Evolutionary conservation across 257 asterid genomes (phyloP).

Genomic region (Fraxinus cuspidata): DNA sequence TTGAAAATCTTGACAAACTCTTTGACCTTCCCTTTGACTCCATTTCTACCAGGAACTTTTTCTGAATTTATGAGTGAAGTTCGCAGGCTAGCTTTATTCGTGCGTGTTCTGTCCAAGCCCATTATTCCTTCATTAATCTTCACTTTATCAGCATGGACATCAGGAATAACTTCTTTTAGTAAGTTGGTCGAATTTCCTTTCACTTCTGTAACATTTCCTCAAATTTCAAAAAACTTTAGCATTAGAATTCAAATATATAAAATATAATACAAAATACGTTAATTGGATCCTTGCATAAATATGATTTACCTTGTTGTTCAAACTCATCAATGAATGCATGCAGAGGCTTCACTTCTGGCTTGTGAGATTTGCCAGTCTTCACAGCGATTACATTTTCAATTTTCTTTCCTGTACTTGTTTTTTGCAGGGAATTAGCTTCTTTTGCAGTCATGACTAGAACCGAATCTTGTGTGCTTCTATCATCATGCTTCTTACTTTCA

Average conservation of each 20-base stretch:
- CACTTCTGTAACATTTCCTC: constrained; percentile 36
- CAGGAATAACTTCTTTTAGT: constrained; percentile 23
- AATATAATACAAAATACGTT: background rate
- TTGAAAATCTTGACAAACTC: constrained; percentile 77
- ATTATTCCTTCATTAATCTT: constrained; percentile 38
- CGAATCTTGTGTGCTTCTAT: constrained; percentile 13
- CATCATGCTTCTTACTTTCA: constrained; percentile 23
- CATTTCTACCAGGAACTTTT: constrained; percentile 31
- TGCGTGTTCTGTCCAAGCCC: constrained; percentile 28
- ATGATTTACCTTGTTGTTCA: constrained; percentile 45
- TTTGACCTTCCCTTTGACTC: constrained; percentile 65
- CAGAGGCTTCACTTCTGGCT: constrained; percentile 31
- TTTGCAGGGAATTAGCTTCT: constrained; percentile 29
- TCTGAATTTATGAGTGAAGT: constrained; percentile 27
- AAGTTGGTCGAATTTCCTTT: constrained; percentile 31
- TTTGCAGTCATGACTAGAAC: constrained; percentile 19
- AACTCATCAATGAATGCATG: constrained; percentile 30
- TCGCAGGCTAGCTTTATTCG: constrained; percentile 28
- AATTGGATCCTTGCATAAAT: background rate
- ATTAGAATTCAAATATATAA: background rate
- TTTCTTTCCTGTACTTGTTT: constrained; percentile 23
- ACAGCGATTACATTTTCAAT: constrained; percentile 20
- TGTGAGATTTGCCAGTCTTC: constrained; percentile 28
- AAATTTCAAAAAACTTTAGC: constrained; percentile 21
- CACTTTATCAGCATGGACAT: constrained; percentile 27